Base-by-base conservation (phyloP, 2,329 filamentous ascomycete genomes). In the Hymenoscyphus fructigenus region DNA sequence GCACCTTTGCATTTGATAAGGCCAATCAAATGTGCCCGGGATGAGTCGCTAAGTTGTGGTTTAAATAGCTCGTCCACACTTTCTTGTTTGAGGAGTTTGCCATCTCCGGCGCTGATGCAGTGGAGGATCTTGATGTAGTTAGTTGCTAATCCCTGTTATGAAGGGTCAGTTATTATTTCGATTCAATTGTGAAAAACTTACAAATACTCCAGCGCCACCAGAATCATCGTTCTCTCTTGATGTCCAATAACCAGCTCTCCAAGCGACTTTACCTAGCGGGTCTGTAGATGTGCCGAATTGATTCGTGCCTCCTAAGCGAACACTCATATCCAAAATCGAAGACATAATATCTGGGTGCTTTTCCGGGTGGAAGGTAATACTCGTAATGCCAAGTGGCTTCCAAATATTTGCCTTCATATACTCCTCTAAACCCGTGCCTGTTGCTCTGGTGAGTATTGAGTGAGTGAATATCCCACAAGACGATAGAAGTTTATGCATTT, bases 21-120 rank as follows among this genome's bases (percentile, higher is more conserved):
- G n/a, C 17, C n/a, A 2, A 17, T 36, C 28, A 63, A 28, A n/a
- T 17, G 28, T 17, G 17, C 12, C 15, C 28, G 53, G 32, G 41
- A 59, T 3, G 65, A 57, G 59, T 60, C 17, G 81, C 65, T 0
- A 82, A 79, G 62, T 88, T 82, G 67, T 87, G 87, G 73, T 91
- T 90, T 65, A 74, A 87, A 90, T 84, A 91, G 88, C 34, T 83
- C 75, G 15, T 87, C 80, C 0, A 91, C 82, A 0, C 86, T 89
- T 38, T 80, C 77, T 23, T 81, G 78, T 17, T 79, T 76, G 5
- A 91, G 79, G 36, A 91, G 29, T 15, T 34, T 41, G 9, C 6
- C 14, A 26, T 53, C 23, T n/a, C 3, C n/a, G 9, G 20, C 17
- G 17, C 26, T 55, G 9, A 64, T 41, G 41, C 47, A 57, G 12